Conservation (phyloP, 371 early-diverging fungal genomes). For the Coemansia sp. region DNA sequence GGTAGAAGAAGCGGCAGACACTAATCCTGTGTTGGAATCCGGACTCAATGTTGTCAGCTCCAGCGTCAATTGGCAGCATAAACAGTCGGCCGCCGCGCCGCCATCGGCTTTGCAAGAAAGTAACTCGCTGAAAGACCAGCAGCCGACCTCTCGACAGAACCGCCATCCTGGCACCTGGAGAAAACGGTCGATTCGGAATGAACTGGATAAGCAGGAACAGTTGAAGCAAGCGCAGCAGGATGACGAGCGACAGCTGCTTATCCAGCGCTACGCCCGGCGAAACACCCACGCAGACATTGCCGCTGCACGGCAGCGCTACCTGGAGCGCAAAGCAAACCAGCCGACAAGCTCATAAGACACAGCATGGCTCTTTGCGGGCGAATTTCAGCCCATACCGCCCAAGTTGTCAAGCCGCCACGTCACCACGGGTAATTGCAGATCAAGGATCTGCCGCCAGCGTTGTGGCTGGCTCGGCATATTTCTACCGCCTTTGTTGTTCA, state of each 20-base stretch:
- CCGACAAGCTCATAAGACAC: too few species aligned
- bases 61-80: background rate
- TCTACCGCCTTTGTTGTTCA: too few species aligned
- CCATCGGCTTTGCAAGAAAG: too few species aligned
- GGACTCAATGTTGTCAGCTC: constrained; percentile 5
- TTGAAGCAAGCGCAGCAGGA: constrained; percentile 58
- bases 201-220: constrained; percentile 54
- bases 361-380: too few species aligned
- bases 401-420: too few species aligned
- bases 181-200: constrained; percentile 22
- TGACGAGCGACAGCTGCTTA: constrained; percentile 53
- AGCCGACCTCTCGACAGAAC: too few species aligned
- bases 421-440: too few species aligned
- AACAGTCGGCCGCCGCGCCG: background rate
- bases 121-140: background rate
- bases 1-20: constrained; percentile 31
- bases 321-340: constrained; percentile 18
- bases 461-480: too few species aligned
- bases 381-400: too few species aligned
- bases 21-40: background rate
- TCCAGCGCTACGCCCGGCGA: constrained; percentile 35
- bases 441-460: too few species aligned
- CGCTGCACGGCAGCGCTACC: constrained; percentile 35
- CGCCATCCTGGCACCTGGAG: background rate
- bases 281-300: constrained; percentile 25